A percentile compares a stretch with the other conserved stretches of the same genome.
These are phyloP conservation scores for Petunia secreta DNA, from an alignment of 257 asterid species.

Conservation along the genomic window DNA sequence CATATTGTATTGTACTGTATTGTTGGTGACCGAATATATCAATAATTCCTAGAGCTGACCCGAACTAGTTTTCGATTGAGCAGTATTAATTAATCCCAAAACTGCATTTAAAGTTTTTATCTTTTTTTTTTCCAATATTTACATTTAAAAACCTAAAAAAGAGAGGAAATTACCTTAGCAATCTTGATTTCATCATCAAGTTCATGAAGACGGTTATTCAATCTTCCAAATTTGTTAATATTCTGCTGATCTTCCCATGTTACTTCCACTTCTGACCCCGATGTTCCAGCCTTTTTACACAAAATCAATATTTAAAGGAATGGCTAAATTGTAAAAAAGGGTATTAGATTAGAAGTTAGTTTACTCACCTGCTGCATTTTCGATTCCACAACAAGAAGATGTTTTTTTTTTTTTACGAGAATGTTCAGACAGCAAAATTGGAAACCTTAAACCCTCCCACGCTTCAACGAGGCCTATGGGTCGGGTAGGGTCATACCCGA, in stretches of 20 bases:
- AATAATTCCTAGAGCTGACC: background rate
- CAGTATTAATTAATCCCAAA: background rate
- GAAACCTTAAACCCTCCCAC: background rate
- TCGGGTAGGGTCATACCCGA: background rate
- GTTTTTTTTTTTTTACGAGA: background rate
- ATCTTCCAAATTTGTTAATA: slow-evolving; percentile 84
- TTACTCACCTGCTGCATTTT: slow-evolving; percentile 33
- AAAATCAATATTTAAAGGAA: background rate
- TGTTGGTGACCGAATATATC: background rate
- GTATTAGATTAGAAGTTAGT: background rate
- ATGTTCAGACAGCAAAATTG: background rate
- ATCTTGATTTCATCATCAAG: slow-evolving; percentile 86
- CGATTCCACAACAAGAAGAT: slow-evolving; percentile 9
- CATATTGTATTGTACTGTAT: too few species aligned
- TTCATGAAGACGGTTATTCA: slow-evolving; percentile 88
- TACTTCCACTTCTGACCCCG: slow-evolving; percentile 77
- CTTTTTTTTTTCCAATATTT: background rate
- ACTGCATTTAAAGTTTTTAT: background rate
- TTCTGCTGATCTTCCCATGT: slow-evolving; percentile 99
- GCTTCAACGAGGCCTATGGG: background rate
- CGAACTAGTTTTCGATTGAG: background rate
- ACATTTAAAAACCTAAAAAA: background rate
- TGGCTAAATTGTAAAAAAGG: background rate
- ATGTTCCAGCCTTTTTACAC: slow-evolving; percentile 58
- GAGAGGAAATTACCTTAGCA: slow-evolving; percentile 61